These are phyloP conservation scores for Malus asiatica DNA, from an alignment of 306 rosid genomes.

Conservation along the genomic window DNA sequence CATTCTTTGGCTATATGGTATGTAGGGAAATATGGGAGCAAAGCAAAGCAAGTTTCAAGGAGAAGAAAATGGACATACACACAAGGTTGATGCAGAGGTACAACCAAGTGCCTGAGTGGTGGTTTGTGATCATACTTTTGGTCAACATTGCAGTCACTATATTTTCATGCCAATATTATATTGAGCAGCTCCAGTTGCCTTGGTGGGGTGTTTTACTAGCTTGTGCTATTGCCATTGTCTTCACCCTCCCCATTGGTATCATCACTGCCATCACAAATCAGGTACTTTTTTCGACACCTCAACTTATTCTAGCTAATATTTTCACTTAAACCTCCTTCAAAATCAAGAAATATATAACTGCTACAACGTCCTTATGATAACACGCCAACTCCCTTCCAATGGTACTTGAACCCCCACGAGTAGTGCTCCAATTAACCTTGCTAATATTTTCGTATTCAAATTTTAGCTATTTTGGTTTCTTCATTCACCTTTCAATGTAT, in stretches of 20 bases:
- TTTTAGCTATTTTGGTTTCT: neutral
- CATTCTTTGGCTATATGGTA: neutral
- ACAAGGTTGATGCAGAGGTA: slow-evolving; percentile 68
- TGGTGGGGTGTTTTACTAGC: slow-evolving; percentile 97
- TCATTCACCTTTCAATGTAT: neutral
- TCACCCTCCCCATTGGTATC: slow-evolving; percentile 92
- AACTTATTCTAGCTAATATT: neutral
- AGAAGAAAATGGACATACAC: slow-evolving; percentile 60
- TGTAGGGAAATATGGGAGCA: slow-evolving; percentile 87
- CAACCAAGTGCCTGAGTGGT: slow-evolving; percentile 80
- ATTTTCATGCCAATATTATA: slow-evolving; percentile 65
- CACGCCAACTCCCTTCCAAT: neutral
- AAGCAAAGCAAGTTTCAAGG: slow-evolving; percentile 58
- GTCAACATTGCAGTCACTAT: slow-evolving; percentile 46
- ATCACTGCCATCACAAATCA: slow-evolving; percentile 89
- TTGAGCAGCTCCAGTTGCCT: slow-evolving; percentile 76
- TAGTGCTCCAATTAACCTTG: no score
- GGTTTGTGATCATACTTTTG: slow-evolving; percentile 65
- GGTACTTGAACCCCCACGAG: neutral
- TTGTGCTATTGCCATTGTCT: slow-evolving; percentile 63
- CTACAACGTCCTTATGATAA: neutral
- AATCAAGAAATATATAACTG: neutral
- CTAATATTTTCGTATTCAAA: no score
- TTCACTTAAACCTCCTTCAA: neutral
- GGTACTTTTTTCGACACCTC: slow-evolving; percentile 21